Evolutionary conservation across 192 early-diverging fungal species (phyloP), one percentile per base, ranked within the genome.

Genomic region (Piromyces finnis): DNA sequence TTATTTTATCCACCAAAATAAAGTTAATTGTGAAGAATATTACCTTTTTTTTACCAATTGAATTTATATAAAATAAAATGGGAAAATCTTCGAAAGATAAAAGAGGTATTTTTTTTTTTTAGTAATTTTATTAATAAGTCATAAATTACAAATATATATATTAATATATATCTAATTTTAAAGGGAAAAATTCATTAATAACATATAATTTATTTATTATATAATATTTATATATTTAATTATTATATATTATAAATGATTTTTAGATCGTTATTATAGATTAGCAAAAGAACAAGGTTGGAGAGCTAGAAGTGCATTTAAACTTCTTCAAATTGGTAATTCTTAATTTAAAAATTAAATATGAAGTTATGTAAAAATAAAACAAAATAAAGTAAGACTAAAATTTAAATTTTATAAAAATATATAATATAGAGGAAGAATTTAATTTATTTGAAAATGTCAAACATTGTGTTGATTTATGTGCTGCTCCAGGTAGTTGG

Each of bases 401-500:
- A n/a, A n/a, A n/a, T n/a, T n/a, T n/a, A n/a, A n/a, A n/a, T n/a
- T n/a, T n/a, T n/a, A n/a, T n/a, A n/a, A n/a, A n/a, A n/a, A n/a
- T 32, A 9, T 32, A 32, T 6, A 32, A 32, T 32, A 9, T 81
- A 88, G 86, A 99, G 83, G 95, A 99, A 79, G 96, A 98, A 85
- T 97, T 95, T 86, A 86, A 93, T 80, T 88, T 99, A 32, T 93
- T 99, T 79, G 84, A 93, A 87, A 91, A 92, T n/a, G 95, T 98
- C 27, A 91, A 88, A 26, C 84, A 92, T 79, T 93, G 93, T 27
- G 98, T 99, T 30, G 98, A 99, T 88, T 89, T 99, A 77, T 99
- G 98, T 83, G 97, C 98, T 5, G 96, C 97, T 7, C 96, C 96
- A 0, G 97, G 97, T 29, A 95, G 93, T 87, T 99, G 97, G 97